Base-by-base conservation (phyloP, 1,139 yeast genomes). In the Pichia sp. region DNA sequence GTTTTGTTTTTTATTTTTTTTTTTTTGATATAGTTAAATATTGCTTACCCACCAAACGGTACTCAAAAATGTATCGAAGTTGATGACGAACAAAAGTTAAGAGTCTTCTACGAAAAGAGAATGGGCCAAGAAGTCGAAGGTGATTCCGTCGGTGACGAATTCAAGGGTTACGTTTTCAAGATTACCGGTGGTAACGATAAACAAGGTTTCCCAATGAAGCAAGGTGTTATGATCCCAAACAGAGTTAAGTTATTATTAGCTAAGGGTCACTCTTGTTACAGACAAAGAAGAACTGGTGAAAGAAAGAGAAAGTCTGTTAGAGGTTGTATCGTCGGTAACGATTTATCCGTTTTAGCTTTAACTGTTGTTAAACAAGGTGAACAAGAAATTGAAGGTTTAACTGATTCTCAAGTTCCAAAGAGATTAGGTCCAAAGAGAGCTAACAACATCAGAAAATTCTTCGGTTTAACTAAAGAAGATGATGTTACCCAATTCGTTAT, bases 201-300 rank as follows among this genome's bases (percentile, higher is more conserved):
- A 78, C 98, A 91, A 80, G 98, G 98, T 79, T 93, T 91, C 96
- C 97, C 98, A 76, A 91, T 93, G 98, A 91, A 89, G 76, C 98
- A 91, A 78, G 96, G 96, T 82, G 98, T 91, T 59, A 78, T 91
- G 81, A 94, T 87, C 79, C 97, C 98, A 74, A 87, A 94, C 81
- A 94, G 98, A 84, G 97, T 93, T 65, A 88, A 86, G 72, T 82
- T 91, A 65, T 80, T 93, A 69, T 79, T 91, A 69, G 70, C 95
- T 62, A 81, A 86, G 76, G 96, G 94, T 66, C 85, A 78, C 80
- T 86, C 96, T 65, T 89, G 97, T 82, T 91, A 91, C 95, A 91
- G 98, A 80, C 95, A 96, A 74, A 93, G 98, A 81, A 87, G 98
- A 78, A 68, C 74, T 58, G 98, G 98, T 82, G 98, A 91, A 81